Conservation (phyloP, 148 eudicot genomes). For the Rheum nobile region DNA sequence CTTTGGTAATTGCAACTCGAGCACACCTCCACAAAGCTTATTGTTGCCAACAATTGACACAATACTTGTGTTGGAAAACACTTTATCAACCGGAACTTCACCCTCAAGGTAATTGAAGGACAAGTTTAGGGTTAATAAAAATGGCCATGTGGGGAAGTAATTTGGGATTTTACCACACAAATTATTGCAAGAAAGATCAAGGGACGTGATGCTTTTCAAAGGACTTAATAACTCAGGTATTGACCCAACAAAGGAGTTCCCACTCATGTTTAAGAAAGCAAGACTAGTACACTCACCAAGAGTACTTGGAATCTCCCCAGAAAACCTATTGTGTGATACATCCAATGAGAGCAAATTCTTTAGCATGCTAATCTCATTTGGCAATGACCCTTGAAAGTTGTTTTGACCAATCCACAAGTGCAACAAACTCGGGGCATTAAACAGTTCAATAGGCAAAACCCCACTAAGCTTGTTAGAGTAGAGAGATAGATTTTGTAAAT, state of each 20-base stretch:
- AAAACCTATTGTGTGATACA: slow-evolving; percentile 18
- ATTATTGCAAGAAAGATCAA: slow-evolving; percentile 35
- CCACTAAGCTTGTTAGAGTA: slow-evolving; percentile 23
- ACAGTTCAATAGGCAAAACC: slow-evolving; percentile 22
- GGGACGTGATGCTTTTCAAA: slow-evolving; percentile 13
- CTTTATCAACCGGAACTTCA: slow-evolving; percentile 18
- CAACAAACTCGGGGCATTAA: slow-evolving; percentile 11
- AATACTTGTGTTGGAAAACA: slow-evolving; percentile 20
- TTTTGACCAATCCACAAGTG: slow-evolving; percentile 12
- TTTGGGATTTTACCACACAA: slow-evolving; percentile 28
- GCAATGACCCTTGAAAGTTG: slow-evolving; percentile 22
- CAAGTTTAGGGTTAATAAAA: slow-evolving; percentile 14
- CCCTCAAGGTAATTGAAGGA: slow-evolving; percentile 33
- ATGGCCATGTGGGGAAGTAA: slow-evolving; percentile 5
- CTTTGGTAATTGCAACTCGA: slow-evolving; percentile 16
- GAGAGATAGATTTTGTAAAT: slow-evolving; percentile 13
- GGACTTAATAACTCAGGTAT: slow-evolving; percentile 18
- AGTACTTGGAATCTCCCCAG: slow-evolving; percentile 23
- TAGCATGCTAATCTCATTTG: slow-evolving; percentile 18
- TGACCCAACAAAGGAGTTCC: slow-evolving; percentile 24
- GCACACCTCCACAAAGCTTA: slow-evolving; percentile 30
- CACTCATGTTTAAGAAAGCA: slow-evolving; percentile 8
- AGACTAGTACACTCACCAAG: slow-evolving; percentile 20
- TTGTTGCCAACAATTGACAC: slow-evolving; percentile 23
- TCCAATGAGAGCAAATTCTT: slow-evolving; percentile 14